Evolutionary conservation across 2,329 filamentous ascomycete genomes (phyloP).

Genomic region (Emericellopsis atlantica): DNA sequence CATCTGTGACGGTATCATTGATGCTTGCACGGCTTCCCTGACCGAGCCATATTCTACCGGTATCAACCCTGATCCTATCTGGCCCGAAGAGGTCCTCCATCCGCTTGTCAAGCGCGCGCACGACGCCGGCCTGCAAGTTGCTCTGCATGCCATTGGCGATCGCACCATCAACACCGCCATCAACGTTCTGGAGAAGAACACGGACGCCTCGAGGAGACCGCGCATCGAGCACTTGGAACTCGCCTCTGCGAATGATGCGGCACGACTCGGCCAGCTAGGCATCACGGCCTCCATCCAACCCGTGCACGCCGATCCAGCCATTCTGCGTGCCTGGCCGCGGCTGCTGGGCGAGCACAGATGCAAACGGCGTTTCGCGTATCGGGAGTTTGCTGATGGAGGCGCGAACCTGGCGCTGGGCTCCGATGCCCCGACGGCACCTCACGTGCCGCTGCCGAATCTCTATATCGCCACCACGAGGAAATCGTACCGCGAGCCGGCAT

Average conservation of each 20-base stretch:
- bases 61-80: slow-evolving; percentile 35
- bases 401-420: slow-evolving; percentile 43
- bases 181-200: slow-evolving; percentile 34
- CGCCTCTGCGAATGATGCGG: slow-evolving; percentile 38
- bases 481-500: slow-evolving; percentile 34
- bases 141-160: slow-evolving; percentile 55
- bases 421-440: slow-evolving; percentile 47
- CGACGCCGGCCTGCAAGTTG: slow-evolving; percentile 42
- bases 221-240: slow-evolving; percentile 56
- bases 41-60: slow-evolving; percentile 43
- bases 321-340: slow-evolving; percentile 46
- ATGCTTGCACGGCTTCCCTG: slow-evolving; percentile 51
- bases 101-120: slow-evolving; percentile 42
- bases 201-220: slow-evolving; percentile 34
- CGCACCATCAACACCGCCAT: slow-evolving; percentile 43
- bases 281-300: slow-evolving; percentile 49
- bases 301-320: slow-evolving; percentile 47
- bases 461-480: slow-evolving; percentile 46
- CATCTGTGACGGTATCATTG: slow-evolving; percentile 52
- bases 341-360: slow-evolving; percentile 42
- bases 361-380: slow-evolving; percentile 49
- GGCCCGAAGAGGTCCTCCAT: slow-evolving; percentile 36
- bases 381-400: slow-evolving; percentile 42
- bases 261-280: slow-evolving; percentile 40
- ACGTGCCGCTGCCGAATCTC: slow-evolving; percentile 39